These are phyloP conservation scores for Fusarium sp. DNA, from an alignment of 2,329 filamentous ascomycete species.

Conservation along the genomic window DNA sequence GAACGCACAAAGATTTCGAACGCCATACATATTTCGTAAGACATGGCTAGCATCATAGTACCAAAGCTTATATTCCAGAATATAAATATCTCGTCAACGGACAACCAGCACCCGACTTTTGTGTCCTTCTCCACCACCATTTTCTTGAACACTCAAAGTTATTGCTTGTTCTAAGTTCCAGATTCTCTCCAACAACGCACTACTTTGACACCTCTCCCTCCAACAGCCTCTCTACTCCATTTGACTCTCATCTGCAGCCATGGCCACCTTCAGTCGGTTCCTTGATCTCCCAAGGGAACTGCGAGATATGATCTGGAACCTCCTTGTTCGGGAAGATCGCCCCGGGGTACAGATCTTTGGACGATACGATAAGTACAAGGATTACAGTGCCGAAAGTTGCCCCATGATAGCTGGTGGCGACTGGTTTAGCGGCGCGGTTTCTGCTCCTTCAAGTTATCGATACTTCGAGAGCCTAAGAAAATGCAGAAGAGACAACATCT, in stretches of 20 bases:
- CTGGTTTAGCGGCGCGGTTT: background rate
- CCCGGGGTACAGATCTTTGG: constrained; percentile 12
- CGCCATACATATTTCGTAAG: background rate
- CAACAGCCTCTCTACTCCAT: too few species aligned
- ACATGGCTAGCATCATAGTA: background rate
- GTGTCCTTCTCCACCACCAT: background rate
- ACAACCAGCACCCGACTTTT: too few species aligned
- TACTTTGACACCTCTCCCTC: background rate
- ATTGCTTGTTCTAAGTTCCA: too few species aligned
- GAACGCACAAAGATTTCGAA: too few species aligned
- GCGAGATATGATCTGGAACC: constrained; percentile 17
- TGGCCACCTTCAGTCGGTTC: constrained; percentile 2
- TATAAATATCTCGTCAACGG: too few species aligned
- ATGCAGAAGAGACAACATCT: too few species aligned
- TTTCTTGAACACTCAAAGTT: too few species aligned
- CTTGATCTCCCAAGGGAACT: constrained; percentile 9
- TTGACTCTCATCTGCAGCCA: too few species aligned
- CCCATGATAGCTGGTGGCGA: background rate
- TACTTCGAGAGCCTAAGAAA: background rate
- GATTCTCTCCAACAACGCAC: background rate
- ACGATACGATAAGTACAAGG: background rate
- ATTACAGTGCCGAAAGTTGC: background rate
- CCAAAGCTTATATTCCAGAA: too few species aligned
- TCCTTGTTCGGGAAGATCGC: background rate
- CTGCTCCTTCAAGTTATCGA: background rate